Evolutionary conservation across 2,329 filamentous ascomycete species (phyloP), one percentile per base, ranked within the genome.

Genomic region (Sarocladium kiliense): DNA sequence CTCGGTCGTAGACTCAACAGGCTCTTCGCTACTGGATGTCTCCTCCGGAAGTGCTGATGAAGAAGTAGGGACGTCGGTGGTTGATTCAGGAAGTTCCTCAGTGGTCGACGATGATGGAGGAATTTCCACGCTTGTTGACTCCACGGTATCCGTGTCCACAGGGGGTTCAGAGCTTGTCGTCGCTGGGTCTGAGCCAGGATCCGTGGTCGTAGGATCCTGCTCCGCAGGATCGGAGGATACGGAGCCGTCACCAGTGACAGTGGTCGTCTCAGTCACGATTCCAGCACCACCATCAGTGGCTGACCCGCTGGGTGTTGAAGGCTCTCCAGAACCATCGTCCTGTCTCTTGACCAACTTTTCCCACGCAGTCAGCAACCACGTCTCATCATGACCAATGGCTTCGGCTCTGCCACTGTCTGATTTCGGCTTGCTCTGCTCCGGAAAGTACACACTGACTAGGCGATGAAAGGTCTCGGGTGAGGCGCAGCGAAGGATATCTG

Each of bases 301-400:
- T 11, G 47, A 19, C 12, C 18, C 47, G 3, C 18, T 25, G 3
- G 47, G 39, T 10, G 54, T 47, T 16, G 54, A 21, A 21, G 42
- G 21, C 16, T 55, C 34, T 2, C 53, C 53, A 37, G 54, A 4
- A 11, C 54, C 41, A 3, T 50, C 54, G 27, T 55, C 54, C 42
- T 55, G 54, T 9, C 54, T 45, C 39, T 47, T 36, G 3, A 47
- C 42, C 18, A 55, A 30, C 32, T 50, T 55, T 16, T 36, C 47
- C 47, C 47, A 51, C 11, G 47, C 47, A 10, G 47, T 51, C 5
- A 51, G 18, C 5, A 51, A 27, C 47, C 47, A 51, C 4, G 47
- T 36, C 47, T 51, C 47, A 18, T 51, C 47, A 3, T 34, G 6
- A 12, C 47, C 47, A 51, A 51, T 51, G 12, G 25, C 47, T 18